A percentile compares a stretch with the other conserved stretches of the same genome.
These are phyloP conservation scores for Osmozyma mogii DNA, from an alignment of 805 yeast genomes.

Conservation along the genomic window DNA sequence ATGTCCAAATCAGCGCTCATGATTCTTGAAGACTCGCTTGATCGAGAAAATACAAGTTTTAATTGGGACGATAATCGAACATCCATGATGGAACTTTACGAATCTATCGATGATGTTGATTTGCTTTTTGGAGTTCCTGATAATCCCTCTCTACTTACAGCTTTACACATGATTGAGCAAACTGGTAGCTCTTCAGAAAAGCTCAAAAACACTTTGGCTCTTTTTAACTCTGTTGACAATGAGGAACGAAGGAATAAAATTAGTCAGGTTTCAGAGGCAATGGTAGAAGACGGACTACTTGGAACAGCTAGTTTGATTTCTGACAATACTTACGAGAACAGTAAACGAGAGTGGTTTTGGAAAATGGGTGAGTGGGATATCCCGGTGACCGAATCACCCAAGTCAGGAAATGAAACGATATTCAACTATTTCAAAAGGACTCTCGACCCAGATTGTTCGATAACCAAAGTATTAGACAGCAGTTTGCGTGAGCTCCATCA, in stretches of 20 bases:
- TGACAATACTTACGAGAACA: conserved; percentile 12
- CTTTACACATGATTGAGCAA: conserved; percentile 34
- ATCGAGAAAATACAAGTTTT: neutral
- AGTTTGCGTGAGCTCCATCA: conserved; percentile 14
- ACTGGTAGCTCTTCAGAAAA: conserved; percentile 24
- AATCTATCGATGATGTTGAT: conserved; percentile 53
- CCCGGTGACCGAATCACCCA: conserved; percentile 36
- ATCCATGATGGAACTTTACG: conserved; percentile 32
- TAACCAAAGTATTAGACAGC: conserved; percentile 12
- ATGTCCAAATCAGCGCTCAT: conserved; percentile 37
- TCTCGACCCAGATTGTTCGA: conserved; percentile 27
- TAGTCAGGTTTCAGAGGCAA: conserved; percentile 24
- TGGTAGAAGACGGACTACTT: conserved; percentile 44
- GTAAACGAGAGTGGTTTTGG: conserved; percentile 53
- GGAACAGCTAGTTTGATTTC: conserved; percentile 46
- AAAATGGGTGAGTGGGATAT: conserved; percentile 72
- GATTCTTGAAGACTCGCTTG: conserved; percentile 38
- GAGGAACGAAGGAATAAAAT: conserved; percentile 6
- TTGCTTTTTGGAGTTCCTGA: conserved; percentile 58
- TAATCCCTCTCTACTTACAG: conserved; percentile 44
- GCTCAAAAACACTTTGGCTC: conserved; percentile 50
- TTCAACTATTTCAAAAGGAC: conserved; percentile 46
- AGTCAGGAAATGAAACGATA: conserved; percentile 37
- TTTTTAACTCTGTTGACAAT: conserved; percentile 37
- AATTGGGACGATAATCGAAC: conserved; percentile 2